These are phyloP conservation scores for Rhododendron simsii DNA, from an alignment of 148 eudicot genomes.

Conservation along the genomic window DNA sequence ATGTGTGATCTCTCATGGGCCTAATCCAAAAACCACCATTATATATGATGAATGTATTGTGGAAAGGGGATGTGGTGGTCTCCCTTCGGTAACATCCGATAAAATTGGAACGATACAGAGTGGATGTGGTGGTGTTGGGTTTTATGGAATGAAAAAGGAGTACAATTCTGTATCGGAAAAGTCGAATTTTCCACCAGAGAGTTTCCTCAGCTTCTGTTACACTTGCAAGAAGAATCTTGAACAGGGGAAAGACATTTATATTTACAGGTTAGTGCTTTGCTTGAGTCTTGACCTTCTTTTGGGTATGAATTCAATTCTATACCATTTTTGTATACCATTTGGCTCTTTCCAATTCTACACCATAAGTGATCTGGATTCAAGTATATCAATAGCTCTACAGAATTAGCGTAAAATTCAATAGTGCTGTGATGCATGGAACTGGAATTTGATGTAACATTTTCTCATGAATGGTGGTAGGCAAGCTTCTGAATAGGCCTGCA, in stretches of 20 bases:
- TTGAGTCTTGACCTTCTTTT: background rate
- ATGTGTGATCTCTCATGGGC: slow-evolving; percentile 88
- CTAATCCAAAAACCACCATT: slow-evolving; percentile 81
- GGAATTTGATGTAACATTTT: background rate
- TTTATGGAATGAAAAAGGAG: slow-evolving; percentile 18
- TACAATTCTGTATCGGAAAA: background rate
- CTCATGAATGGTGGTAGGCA: background rate
- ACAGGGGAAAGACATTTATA: slow-evolving; percentile 64
- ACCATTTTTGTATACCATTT: background rate
- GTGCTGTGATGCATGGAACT: background rate
- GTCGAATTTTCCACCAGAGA: slow-evolving; percentile 21
- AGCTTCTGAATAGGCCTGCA: background rate
- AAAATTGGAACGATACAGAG: background rate
- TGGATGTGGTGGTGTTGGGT: slow-evolving; percentile 37
- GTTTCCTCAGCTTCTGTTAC: slow-evolving; percentile 65
- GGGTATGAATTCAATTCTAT: background rate
- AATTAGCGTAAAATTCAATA: background rate
- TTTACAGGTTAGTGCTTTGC: slow-evolving; percentile 55
- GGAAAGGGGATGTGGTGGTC: slow-evolving; percentile 22
- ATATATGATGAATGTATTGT: slow-evolving; percentile 78
- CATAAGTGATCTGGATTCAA: background rate
- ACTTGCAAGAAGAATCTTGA: slow-evolving; percentile 67
- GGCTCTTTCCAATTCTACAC: background rate
- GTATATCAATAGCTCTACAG: background rate
- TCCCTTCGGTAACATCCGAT: no score